Base-by-base conservation (phyloP, 2,329 filamentous ascomycete species). In the Cladosporium cucumerinum region DNA sequence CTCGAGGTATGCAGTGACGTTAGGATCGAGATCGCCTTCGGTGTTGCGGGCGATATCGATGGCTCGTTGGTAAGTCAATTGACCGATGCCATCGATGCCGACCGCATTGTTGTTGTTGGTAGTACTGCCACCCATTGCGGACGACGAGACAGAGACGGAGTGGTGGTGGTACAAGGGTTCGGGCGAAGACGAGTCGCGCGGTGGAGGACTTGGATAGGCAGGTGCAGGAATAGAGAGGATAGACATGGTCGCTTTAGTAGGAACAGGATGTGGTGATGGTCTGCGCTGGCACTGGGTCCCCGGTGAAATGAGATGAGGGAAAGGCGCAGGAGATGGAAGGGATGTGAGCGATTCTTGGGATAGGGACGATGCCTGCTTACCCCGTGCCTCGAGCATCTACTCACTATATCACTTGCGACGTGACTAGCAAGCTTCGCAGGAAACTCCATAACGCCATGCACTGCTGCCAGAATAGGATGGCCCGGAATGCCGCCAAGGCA, bases 31-130 rank as follows among this genome's bases (percentile, higher is more conserved):
- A 65, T 87, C 89, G 66, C 89, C 87, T 66, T 89, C 85, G 73
- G 84, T 89, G 75, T 93, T 90, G 67, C 91, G 86, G 16, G 90
- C 92, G 66, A 90, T 85, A 72, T 93, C 88, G 63, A 96, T 83
- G 26, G 91, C 91, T 75, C 88, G 84, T 67, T 86, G 82, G 64
- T 92, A 85, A 63, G 79, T 81, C 66, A 83, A 74, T 63, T 77
- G 70, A 67, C 79, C 80, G 48, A 75, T 61, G 48, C 73, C 74
- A 64, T 75, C 71, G 64, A 73, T 66, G 52, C 68, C 67, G 30
- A 69, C 61, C 54, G 55, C 68, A 73, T 75, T 73, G 64, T 73
- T 74, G 73, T 77, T 78, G 55, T 58, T 58, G 55, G 32, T 58
- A 23, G n/a, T 58, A 25, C 32, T n/a, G 74, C 75, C 77, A 71